Evolutionary conservation across 805 yeast species (phyloP), one percentile per base, ranked within the genome.

Genomic region (Metschnikowia amazonensis): DNA sequence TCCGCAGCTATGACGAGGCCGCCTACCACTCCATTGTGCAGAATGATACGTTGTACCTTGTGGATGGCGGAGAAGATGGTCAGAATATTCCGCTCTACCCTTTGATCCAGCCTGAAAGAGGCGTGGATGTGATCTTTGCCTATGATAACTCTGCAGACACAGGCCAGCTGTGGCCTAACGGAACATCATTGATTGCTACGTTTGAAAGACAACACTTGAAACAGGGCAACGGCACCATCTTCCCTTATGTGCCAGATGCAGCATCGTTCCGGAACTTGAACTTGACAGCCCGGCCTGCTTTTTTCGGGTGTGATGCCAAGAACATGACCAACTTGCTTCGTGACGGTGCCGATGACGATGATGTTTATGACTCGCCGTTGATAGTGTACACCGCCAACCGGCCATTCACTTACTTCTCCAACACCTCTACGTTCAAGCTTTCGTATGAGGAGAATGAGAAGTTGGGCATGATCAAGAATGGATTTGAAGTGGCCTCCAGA

Each of bases 11-110:
- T 5, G 54, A 48, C 4, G 51, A 52, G 16, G 61, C 62, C 3
- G 49, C 48, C 1, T 50, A 51, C 28, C 40, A 49, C 41, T 38
- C 55, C 36, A 61, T 61, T 33, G 58, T 63, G 24, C 42, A 50
- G 7, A 64, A 66, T 47, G 52, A 64, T 9, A 60, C 70, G 1
- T 58, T 71, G 34, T 65, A 48, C 49, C 58, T 71, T 40, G 74
- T 67, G 1, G 76, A 71, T 47, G 76, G 75, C 5, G 72, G 75
- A 21, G 74, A 69, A 56, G 76, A 70, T 50, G 49, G 48, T n/a
- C 75, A 70, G 45, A 69, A 69, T 40, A 59, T 71, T 8, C 75
- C 76, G 3, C 55, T 70, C 16, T 62, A 65, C 46, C 76, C 76
- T 9, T 62, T 70, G 49, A 62, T 70, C 30, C 74, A 70, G 53